Evolutionary conservation across 2,329 filamentous ascomycete species (phyloP).

Genomic region (Calonectria ilicicola): DNA sequence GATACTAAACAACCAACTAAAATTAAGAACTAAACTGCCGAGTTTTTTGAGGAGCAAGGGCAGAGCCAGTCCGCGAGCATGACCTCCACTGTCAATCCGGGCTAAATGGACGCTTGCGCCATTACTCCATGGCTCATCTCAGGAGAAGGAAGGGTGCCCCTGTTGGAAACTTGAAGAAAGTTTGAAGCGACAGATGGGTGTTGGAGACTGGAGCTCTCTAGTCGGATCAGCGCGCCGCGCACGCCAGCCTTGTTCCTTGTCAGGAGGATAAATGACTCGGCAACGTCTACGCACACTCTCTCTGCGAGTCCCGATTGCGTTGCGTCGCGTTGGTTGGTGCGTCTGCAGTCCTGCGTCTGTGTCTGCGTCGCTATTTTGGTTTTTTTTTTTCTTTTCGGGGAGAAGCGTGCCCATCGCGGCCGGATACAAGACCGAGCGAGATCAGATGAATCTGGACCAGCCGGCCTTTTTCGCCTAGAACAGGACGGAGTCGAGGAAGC

Average conservation of each 20-base stretch:
- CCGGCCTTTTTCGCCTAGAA: neutral
- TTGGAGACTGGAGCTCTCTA: constrained; percentile 3
- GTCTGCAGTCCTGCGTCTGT: neutral
- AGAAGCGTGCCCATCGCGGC: neutral
- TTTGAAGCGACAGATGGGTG: constrained; percentile 18
- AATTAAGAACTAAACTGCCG: constrained; percentile 26
- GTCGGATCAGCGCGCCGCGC: constrained; percentile 7
- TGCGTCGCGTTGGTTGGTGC: neutral
- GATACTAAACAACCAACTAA: constrained; percentile 17
- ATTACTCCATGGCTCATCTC: constrained; percentile 18
- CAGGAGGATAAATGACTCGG: constrained; percentile 6
- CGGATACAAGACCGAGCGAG: neutral
- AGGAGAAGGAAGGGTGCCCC: constrained; percentile 43
- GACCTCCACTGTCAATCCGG: constrained; percentile 25
- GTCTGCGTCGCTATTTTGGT: neutral
- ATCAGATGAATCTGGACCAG: constrained; percentile 1
- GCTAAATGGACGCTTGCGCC: constrained; percentile 43
- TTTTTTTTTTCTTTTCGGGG: no score
- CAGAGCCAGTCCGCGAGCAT: constrained; percentile 16
- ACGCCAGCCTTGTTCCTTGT: constrained; percentile 13
- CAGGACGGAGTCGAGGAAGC: neutral
- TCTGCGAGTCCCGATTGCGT: neutral
- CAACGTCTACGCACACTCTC: neutral
- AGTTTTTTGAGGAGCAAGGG: neutral
- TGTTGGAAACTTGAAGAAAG: constrained; percentile 13